A percentile compares a stretch with the other conserved stretches of the same genome.
Conservation (phyloP, 177 flowering plant genomes). For the Vitis hybrid region DNA sequence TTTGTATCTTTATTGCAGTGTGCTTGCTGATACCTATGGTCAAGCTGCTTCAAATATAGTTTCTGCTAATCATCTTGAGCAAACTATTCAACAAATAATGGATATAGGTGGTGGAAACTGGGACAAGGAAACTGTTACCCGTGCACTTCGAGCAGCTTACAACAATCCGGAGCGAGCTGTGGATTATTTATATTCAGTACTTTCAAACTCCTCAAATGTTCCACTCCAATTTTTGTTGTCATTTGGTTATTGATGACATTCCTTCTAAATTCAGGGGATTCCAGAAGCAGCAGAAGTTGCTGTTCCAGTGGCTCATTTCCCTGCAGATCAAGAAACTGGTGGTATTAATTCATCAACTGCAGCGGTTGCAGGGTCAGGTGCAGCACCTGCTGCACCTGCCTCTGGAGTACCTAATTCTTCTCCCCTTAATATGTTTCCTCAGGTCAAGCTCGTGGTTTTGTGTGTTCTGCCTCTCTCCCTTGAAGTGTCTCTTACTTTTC, state of each 20-base stretch:
- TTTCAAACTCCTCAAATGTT: conserved; percentile 9
- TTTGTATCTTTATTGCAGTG: conserved; percentile 34
- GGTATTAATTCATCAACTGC: conserved; percentile 27
- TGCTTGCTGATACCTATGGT: conserved; percentile 55
- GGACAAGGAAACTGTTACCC: conserved; percentile 88
- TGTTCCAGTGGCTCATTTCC: conserved; percentile 53
- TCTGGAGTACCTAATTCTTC: conserved; percentile 87
- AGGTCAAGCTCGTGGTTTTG: conserved; percentile 41
- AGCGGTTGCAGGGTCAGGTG: conserved; percentile 22
- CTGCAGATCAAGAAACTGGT: conserved; percentile 39
- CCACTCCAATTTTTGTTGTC: not conserved
- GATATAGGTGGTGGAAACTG: conserved; percentile 97
- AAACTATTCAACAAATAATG: conserved; percentile 78
- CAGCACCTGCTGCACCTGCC: conserved; percentile 43
- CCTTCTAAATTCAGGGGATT: conserved; percentile 62
- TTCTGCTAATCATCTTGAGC: conserved; percentile 69
- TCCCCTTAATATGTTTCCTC: conserved; percentile 97
- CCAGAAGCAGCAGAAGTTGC: conserved; percentile 83
- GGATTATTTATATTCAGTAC: conserved; percentile 91
- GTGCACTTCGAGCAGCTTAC: conserved; percentile 95
- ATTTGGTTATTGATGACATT: conserved; percentile 14
- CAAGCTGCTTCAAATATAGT: conserved; percentile 87
- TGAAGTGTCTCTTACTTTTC: not conserved
- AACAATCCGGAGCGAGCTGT: conserved; percentile 98
- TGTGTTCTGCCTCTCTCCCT: not conserved